phyloP scores from a whole-genome alignment of 768 basidiomycete species.

The Lactarius sp. region DNA sequence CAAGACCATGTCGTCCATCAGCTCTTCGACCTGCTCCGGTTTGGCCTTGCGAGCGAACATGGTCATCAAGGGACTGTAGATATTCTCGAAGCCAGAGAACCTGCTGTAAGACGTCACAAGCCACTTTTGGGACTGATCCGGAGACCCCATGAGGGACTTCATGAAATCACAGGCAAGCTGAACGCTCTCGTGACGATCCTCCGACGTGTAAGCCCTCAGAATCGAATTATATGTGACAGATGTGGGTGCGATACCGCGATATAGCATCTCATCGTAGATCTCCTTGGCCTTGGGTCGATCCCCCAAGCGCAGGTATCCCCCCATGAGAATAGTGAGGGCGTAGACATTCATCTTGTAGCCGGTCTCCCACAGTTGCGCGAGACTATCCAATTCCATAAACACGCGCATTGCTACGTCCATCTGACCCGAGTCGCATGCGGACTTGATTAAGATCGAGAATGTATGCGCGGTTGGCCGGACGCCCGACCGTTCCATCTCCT shows the following conservation, averaged over 20 bases:
- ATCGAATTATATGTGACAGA: constrained; percentile 67
- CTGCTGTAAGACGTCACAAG: constrained; percentile 37
- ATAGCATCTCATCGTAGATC: constrained; percentile 67
- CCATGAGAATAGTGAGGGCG: constrained; percentile 70
- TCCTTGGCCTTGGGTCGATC: constrained; percentile 51
- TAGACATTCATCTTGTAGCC: constrained; percentile 48
- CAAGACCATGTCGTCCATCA: constrained; percentile 50
- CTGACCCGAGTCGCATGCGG: constrained; percentile 67
- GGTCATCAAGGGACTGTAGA: constrained; percentile 60
- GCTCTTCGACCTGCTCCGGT: constrained; percentile 50
- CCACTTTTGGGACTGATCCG: constrained; percentile 38
- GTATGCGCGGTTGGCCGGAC: constrained; percentile 57
- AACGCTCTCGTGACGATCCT: constrained; percentile 46
- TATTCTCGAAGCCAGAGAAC: constrained; percentile 43
- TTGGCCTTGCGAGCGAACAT: constrained; percentile 42
- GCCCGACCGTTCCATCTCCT: constrained; percentile 44
- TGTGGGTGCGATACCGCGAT: constrained; percentile 58
- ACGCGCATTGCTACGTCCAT: constrained; percentile 64
- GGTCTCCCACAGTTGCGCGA: constrained; percentile 36
- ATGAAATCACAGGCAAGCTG: constrained; percentile 64
- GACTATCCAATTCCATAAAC: constrained; percentile 60
- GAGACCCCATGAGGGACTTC: constrained; percentile 40
- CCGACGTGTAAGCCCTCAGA: constrained; percentile 54
- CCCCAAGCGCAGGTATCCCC: constrained; percentile 57
- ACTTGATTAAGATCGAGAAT: constrained; percentile 72